A percentile compares a stretch with the other conserved stretches of the same genome.
These are phyloP conservation scores for Plasmodium berghei DNA, from an alignment of 169 alveolate genomes.

Conservation along the genomic window DNA sequence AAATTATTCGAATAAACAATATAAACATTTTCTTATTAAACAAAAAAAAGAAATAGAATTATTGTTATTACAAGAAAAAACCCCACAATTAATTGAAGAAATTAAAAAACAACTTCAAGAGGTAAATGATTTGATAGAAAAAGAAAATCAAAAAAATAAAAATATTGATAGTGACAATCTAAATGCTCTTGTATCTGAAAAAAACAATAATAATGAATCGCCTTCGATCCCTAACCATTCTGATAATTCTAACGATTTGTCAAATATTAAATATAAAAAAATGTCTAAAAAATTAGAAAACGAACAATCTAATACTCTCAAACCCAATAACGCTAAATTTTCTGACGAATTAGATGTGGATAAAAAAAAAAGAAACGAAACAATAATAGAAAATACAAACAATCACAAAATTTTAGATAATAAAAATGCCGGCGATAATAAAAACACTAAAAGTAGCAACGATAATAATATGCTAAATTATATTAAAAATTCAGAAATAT, in stretches of 20 bases:
- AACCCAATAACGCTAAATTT: too few relatives aligned
- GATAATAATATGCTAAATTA: neutral
- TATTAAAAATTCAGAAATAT: too few relatives aligned
- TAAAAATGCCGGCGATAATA: neutral
- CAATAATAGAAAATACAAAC: too few relatives aligned
- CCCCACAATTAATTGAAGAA: neutral
- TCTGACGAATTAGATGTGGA: too few relatives aligned
- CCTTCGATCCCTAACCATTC: too few relatives aligned
- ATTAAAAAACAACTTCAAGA: neutral
- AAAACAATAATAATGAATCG: neutral
- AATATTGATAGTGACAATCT: neutral
- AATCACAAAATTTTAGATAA: neutral
- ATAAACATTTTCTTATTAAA: neutral
- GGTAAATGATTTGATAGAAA: neutral
- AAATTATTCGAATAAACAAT: neutral
- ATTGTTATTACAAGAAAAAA: slow-evolving; percentile 1
- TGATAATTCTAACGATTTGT: too few relatives aligned
- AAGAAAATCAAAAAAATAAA: neutral
- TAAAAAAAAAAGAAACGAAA: too few relatives aligned
- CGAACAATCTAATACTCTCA: too few relatives aligned
- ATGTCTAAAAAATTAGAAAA: too few relatives aligned
- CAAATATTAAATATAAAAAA: too few relatives aligned
- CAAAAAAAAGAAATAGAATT: slow-evolving; percentile 3
- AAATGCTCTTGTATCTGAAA: neutral
- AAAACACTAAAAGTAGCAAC: neutral